Evolutionary conservation across 805 yeast genomes (phyloP).

Genomic region (Myxozyma lipomycoides): DNA sequence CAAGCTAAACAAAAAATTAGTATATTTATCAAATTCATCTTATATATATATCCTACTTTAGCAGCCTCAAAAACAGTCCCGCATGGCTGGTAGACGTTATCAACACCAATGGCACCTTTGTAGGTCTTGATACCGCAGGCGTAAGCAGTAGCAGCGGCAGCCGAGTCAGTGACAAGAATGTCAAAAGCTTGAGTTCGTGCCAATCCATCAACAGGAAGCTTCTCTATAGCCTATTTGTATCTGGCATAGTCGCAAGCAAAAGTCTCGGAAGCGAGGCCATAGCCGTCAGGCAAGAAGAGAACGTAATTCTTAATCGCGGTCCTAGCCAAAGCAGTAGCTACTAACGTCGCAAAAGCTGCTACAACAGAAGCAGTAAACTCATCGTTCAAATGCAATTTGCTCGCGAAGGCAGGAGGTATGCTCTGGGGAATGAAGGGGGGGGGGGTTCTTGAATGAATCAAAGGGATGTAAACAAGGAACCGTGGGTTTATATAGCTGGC

Average conservation of each 20-base stretch:
- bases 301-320: constrained; percentile 13
- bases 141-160: constrained; percentile 96
- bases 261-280: constrained; percentile 30
- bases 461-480: no score
- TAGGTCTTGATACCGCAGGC: constrained; percentile 78
- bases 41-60: constrained; percentile 40
- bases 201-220: constrained; percentile 59
- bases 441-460: no score
- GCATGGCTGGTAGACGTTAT: constrained; percentile 63
- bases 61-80: constrained; percentile 88
- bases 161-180: constrained; percentile 85
- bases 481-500: no score
- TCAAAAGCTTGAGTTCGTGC: constrained; percentile 77
- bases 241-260: constrained; percentile 25
- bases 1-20: constrained; percentile 35
- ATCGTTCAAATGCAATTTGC: no score
- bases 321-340: not conserved
- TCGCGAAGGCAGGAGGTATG: no score
- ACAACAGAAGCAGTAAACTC: no score
- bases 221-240: constrained; percentile 14
- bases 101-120: constrained; percentile 90
- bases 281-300: constrained; percentile 27
- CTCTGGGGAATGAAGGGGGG: no score
- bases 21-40: not conserved
- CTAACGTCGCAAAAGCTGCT: no score